Percentiles rank a stretch among this genome's conserved stretches.
These are phyloP conservation scores for Xylaria grammica DNA, from an alignment of 495 filamentous ascomycete genomes.

Conservation along the genomic window DNA sequence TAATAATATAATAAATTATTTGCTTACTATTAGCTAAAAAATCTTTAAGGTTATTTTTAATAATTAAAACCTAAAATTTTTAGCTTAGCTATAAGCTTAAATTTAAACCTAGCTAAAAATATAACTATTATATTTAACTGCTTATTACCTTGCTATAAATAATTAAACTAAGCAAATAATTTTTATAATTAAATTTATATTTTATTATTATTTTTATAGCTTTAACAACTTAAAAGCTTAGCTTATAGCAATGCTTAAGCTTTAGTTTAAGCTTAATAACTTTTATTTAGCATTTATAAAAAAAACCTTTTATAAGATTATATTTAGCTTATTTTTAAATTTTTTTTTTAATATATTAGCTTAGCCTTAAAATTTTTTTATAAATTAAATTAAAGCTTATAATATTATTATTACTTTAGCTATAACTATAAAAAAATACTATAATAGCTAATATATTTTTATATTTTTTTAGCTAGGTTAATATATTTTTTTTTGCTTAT, in stretches of 20 bases:
- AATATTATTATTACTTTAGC: slow-evolving; percentile 1
- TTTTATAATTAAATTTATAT: slow-evolving; percentile 16
- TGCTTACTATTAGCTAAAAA: background rate
- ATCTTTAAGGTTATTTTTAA: slow-evolving; percentile 8
- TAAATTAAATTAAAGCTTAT: slow-evolving; percentile 4
- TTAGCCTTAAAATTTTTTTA: slow-evolving; percentile 7
- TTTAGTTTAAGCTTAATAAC: slow-evolving; percentile 20
- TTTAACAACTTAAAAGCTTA: background rate
- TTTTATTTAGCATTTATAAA: background rate
- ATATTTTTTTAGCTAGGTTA: slow-evolving; percentile 9
- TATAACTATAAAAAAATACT: slow-evolving; percentile 9
- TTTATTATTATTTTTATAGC: slow-evolving; percentile 13
- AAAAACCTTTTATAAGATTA: background rate
- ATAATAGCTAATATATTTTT: background rate
- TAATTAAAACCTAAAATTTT: slow-evolving; percentile 7
- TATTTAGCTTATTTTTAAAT: slow-evolving; percentile 10
- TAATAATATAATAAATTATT: background rate
- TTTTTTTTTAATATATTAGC: no score
- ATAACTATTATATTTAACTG: background rate
- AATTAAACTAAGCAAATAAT: slow-evolving; percentile 4
- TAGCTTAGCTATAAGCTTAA: background rate
- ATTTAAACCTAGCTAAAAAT: background rate
- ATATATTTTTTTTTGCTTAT: background rate
- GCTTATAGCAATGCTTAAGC: background rate
- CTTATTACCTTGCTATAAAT: slow-evolving; percentile 11